Evolutionary conservation across 805 yeast genomes (phyloP), one percentile per base, ranked within the genome.

Genomic region (Phaffomyces thermotolerans): DNA sequence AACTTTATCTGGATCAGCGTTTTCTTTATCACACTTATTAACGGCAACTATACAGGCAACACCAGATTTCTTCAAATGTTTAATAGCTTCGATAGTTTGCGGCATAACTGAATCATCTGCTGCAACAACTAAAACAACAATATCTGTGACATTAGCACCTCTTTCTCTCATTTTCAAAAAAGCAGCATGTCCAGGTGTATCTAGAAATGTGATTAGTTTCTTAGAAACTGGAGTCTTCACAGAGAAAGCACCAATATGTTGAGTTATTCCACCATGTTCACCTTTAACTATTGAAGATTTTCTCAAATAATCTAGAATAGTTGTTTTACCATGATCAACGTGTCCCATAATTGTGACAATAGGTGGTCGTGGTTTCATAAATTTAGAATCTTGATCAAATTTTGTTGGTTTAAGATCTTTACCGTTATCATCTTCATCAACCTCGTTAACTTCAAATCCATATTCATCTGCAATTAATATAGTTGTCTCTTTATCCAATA

Each of bases 81-180:
- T 88, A 49, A 93, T 87, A 2, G 98, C 98, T 62, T 93, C 99
- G 34, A 81, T 72, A 0, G 99, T 93, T 61, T 93, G 99, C 0
- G 98, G 98, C 95, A 84, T 93, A 20, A 93, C 95, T 1, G 96
- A 86, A 65, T 93, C 99, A 61, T 93, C 97, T 2, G 95, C 95
- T 1, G 98, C 97, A 18, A 93, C 96, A 2, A 91, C 98, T 43
- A 93, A 71, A 37, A 93, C 75, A 31, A 93, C 87, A 39, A 93
- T 82, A 68, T 93, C 99, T 0, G 99, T 93, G 36, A 90, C 78
- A 52, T 78, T 82, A 0, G 99, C 98, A 37, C 99, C 99, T 53
- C 99, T 75, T 65, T 91, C 95, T 53, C 99, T 77, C 96, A 93
- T 89, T 56, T 89, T 89, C 51, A 93, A 68, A 59, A 93, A 93